These are phyloP conservation scores for Wickerhamiella shivajii DNA, from an alignment of 805 yeast species.

Conservation along the genomic window DNA sequence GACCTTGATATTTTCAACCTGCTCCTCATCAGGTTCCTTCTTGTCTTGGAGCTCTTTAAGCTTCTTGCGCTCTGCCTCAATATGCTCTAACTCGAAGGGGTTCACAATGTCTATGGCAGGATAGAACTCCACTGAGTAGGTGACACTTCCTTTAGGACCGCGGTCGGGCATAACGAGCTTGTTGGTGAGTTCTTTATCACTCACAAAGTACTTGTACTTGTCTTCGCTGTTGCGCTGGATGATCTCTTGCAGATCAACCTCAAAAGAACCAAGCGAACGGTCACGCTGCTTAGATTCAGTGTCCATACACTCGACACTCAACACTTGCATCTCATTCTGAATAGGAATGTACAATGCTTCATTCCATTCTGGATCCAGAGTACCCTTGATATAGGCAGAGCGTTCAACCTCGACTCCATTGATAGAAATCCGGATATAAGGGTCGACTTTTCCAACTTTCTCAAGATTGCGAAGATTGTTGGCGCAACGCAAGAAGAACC, in stretches of 20 bases:
- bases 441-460: constrained; percentile 81
- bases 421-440: constrained; percentile 66
- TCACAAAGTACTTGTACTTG: constrained; percentile 42
- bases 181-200: constrained; percentile 41
- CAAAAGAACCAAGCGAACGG: constrained; percentile 74
- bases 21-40: constrained; percentile 18
- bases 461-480: constrained; percentile 70
- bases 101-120: constrained; percentile 72
- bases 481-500: constrained; percentile 56
- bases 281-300: constrained; percentile 66
- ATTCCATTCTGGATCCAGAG: constrained; percentile 72
- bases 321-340: constrained; percentile 64
- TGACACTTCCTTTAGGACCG: constrained; percentile 71
- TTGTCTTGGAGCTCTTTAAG: constrained; percentile 17
- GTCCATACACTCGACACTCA: constrained; percentile 87
- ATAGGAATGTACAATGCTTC: constrained; percentile 71
- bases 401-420: constrained; percentile 67
- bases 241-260: constrained; percentile 49
- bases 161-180: constrained; percentile 52
- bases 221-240: constrained; percentile 51
- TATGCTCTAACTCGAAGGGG: constrained; percentile 35
- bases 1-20: constrained; percentile 22
- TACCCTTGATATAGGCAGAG: constrained; percentile 52
- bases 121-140: constrained; percentile 65
- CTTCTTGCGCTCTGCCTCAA: constrained; percentile 39